Evolutionary conservation across 495 filamentous ascomycete species (phyloP).

Genomic region (Podospora pseudopauciseta): DNA sequence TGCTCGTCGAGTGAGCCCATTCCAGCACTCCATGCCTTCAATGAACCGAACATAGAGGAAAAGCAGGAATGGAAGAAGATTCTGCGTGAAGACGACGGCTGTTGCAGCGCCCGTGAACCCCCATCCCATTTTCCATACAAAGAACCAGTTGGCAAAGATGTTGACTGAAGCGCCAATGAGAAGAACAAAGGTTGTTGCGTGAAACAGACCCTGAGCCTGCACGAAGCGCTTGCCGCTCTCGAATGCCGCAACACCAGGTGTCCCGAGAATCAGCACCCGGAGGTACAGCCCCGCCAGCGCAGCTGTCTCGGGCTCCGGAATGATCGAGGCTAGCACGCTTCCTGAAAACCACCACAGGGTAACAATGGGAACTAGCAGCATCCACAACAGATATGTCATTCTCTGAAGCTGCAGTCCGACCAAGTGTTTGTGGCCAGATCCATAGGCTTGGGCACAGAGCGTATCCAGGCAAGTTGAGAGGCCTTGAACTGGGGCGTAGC

Average conservation of each 20-base stretch:
- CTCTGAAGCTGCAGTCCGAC: conserved; percentile 69
- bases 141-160: conserved; percentile 61
- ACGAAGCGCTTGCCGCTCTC: conserved; percentile 69
- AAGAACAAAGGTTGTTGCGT: conserved; percentile 62
- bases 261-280: conserved; percentile 59
- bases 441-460: conserved; percentile 71
- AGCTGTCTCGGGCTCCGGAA: conserved; percentile 61
- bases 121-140: conserved; percentile 69
- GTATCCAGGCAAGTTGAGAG: conserved; percentile 69
- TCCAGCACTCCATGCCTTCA: conserved; percentile 79
- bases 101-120: conserved; percentile 84
- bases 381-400: conserved; percentile 63
- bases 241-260: conserved; percentile 66
- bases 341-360: conserved; percentile 56
- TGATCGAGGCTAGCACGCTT: conserved; percentile 53
- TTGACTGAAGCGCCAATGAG: conserved; percentile 65
- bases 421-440: conserved; percentile 61
- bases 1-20: conserved; percentile 66
- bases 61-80: conserved; percentile 68
- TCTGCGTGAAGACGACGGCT: conserved; percentile 78
- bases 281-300: conserved; percentile 63
- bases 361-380: conserved; percentile 59
- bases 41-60: conserved; percentile 74
- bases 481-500: conserved; percentile 67
- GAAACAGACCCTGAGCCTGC: conserved; percentile 69